These are phyloP conservation scores for Hypoxylon cercidicola DNA, from an alignment of 495 filamentous ascomycete species.

Conservation along the genomic window DNA sequence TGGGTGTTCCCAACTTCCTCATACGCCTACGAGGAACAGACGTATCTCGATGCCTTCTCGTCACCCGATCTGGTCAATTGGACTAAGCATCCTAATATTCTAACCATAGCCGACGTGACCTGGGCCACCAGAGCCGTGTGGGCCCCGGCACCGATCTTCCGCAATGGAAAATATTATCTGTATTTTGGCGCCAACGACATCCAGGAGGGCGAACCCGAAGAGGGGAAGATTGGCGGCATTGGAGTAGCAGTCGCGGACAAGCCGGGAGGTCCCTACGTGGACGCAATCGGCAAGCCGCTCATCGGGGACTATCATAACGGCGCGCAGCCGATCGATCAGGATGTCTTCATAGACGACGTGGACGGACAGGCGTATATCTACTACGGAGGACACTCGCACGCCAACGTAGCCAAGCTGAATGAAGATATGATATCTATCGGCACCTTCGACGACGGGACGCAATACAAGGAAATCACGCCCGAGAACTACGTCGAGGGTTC, in stretches of 20 bases:
- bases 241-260: constrained; percentile 57
- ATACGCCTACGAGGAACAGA: constrained; percentile 53
- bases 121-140: constrained; percentile 61
- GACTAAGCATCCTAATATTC: constrained; percentile 55
- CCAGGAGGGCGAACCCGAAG: constrained; percentile 27
- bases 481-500: constrained; percentile 56
- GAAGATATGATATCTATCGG: constrained; percentile 57
- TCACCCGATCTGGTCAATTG: constrained; percentile 51
- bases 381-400: constrained; percentile 61
- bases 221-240: constrained; percentile 48
- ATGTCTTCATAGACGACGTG: constrained; percentile 58
- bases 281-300: constrained; percentile 56
- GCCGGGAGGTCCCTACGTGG: constrained; percentile 59
- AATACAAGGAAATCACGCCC: constrained; percentile 56
- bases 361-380: constrained; percentile 62
- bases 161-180: constrained; percentile 61
- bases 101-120: constrained; percentile 52
- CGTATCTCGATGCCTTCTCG: constrained; percentile 63
- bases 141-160: constrained; percentile 59
- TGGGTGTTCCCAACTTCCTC: constrained; percentile 65
- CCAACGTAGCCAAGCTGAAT: constrained; percentile 55
- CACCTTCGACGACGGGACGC: constrained; percentile 42
- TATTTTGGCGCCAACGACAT: constrained; percentile 61
- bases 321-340: constrained; percentile 62
- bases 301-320: constrained; percentile 52